phyloP scores from a whole-genome alignment of 768 basidiomycete species.

The Tulasnella sp. region DNA sequence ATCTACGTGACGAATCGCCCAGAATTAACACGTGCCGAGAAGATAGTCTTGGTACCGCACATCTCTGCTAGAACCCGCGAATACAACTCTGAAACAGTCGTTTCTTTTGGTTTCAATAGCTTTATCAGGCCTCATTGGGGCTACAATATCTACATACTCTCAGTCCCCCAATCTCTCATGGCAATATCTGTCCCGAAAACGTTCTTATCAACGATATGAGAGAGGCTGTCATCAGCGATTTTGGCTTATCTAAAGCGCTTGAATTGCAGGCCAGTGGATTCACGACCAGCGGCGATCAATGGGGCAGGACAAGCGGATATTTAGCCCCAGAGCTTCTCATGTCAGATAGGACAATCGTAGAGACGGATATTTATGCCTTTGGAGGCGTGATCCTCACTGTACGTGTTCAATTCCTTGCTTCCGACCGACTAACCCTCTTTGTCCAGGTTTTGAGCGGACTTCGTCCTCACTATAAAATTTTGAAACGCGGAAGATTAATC shows the following conservation, averaged over 20 bases:
- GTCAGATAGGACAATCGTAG: background rate
- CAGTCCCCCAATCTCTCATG: background rate
- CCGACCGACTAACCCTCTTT: background rate
- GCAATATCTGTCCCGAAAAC: background rate
- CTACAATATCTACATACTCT: background rate
- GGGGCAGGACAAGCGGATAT: background rate
- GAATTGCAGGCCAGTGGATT: background rate
- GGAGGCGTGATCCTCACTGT: background rate
- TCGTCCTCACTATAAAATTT: background rate
- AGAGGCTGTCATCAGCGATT: background rate
- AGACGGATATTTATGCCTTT: background rate
- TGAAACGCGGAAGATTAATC: background rate
- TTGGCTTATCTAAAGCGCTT: background rate
- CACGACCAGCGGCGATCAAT: background rate
- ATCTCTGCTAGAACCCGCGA: too few species aligned
- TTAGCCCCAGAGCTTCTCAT: background rate
- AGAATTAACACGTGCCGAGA: background rate
- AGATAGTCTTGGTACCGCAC: too few species aligned
- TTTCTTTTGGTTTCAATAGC: background rate
- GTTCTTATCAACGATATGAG: background rate
- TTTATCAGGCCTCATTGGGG: background rate
- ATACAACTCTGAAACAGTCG: too few species aligned
- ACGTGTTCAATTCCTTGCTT: background rate
- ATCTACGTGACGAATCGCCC: background rate
- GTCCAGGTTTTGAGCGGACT: background rate